These are phyloP conservation scores for Paragyromitra xinjiangensis DNA, from an alignment of 495 filamentous ascomycete species.

Conservation along the genomic window DNA sequence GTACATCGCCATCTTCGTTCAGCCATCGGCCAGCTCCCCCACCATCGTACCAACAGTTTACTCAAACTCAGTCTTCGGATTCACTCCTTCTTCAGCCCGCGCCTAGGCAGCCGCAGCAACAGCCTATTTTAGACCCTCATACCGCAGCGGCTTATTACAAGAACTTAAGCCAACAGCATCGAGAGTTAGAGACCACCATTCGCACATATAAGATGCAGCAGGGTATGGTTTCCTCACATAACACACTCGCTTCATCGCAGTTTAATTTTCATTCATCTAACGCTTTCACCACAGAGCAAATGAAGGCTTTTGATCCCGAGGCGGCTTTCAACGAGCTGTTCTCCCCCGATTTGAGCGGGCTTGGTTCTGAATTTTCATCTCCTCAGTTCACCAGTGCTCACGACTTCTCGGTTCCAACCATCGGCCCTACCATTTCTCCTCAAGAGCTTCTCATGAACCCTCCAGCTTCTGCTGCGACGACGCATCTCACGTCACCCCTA, in stretches of 20 bases:
- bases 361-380: constrained; percentile 58
- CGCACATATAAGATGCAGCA: constrained; percentile 53
- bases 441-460: constrained; percentile 82
- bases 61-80: constrained; percentile 56
- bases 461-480: constrained; percentile 83
- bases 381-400: constrained; percentile 45
- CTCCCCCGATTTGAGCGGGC: constrained; percentile 57
- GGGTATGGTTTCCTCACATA: constrained; percentile 45
- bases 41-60: constrained; percentile 51
- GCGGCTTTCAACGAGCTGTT: constrained; percentile 65
- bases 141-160: constrained; percentile 58
- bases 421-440: constrained; percentile 75
- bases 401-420: constrained; percentile 64
- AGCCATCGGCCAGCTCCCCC: constrained; percentile 66
- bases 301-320: constrained; percentile 63
- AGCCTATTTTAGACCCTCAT: constrained; percentile 66
- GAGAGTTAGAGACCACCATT: constrained; percentile 43
- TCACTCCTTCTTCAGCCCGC: constrained; percentile 65
- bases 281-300: constrained; percentile 47
- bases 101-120: constrained; percentile 62
- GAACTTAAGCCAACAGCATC: constrained; percentile 38
- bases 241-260: constrained; percentile 61
- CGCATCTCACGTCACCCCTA: constrained; percentile 83
- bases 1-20: constrained; percentile 66
- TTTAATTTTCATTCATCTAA: constrained; percentile 55